Conservation (phyloP, 352 stramenopile species). For the Pythium vanterpoolii region DNA sequence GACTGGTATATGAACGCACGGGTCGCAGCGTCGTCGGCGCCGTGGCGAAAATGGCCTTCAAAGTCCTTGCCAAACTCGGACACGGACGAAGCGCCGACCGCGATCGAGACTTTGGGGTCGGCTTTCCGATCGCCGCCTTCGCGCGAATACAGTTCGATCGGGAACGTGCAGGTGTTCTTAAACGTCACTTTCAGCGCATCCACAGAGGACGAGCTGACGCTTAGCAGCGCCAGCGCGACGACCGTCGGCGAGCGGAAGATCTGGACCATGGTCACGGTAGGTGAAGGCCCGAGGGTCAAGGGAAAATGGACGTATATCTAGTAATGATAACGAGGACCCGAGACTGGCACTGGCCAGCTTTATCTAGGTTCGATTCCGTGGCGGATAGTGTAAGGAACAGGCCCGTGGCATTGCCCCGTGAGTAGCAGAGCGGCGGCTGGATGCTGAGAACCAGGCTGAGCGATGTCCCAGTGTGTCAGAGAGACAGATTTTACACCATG, state of each 20-base stretch:
- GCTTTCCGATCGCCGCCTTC: slow-evolving; percentile 49
- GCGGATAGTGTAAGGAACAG: slow-evolving; percentile 9
- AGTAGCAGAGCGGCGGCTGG: background rate
- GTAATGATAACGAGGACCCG: background rate
- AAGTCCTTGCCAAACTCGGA: slow-evolving; percentile 54
- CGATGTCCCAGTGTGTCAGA: background rate
- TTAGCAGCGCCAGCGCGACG: background rate
- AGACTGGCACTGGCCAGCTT: background rate
- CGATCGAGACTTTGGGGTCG: slow-evolving; percentile 39
- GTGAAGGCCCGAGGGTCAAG: background rate
- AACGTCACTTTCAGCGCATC: slow-evolving; percentile 56
- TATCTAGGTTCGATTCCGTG: slow-evolving; percentile 8
- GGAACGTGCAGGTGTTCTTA: slow-evolving; percentile 48
- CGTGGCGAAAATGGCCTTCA: slow-evolving; percentile 69
- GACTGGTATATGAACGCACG: no score
- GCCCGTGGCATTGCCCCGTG: background rate
- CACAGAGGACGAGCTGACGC: background rate
- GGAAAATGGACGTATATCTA: background rate
- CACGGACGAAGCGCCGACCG: slow-evolving; percentile 31
- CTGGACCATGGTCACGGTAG: background rate
- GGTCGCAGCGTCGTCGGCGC: slow-evolving; percentile 48
- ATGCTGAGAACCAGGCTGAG: slow-evolving; percentile 14
- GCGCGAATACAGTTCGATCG: slow-evolving; percentile 57
- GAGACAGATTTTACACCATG: background rate
- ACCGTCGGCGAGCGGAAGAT: background rate